Base-by-base conservation (phyloP, 2,329 filamentous ascomycete genomes). In the Claviceps africana region DNA sequence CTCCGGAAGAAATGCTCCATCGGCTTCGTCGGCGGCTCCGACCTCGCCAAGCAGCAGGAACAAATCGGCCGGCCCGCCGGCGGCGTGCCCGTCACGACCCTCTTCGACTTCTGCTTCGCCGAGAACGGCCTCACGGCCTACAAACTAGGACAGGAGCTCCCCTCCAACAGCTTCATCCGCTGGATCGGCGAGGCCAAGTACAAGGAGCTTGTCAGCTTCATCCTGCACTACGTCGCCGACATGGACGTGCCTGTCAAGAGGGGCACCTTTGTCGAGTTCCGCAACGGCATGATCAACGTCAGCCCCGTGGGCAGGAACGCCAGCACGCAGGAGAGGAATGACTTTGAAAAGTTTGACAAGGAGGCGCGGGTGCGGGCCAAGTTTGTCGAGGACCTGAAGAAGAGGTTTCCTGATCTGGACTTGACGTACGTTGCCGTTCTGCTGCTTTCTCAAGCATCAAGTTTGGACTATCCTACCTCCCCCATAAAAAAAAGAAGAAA, bases 51-150 rank as follows among this genome's bases (percentile, higher is more conserved):
- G 76, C 93, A 97, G 72, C 88, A 97, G 71, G 93, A 97, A 71
- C 91, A 97, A 73, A 80, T 97, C 56, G 89, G 89, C 66, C 77
- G 62, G 51, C 66, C 80, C 4, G 67, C 78, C 28, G 72, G 77
- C 28, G 72, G 77, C 47, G 68, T 71, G 30, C 77, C 84, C 60
- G 91, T 97, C 56, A 89, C 83, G 50, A 75, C 81, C 56, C 82
- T 97, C 63, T 98, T 98, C 75, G 93, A 98, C 76, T 98, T 88
- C 74, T 93, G 86, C 79, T 98, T 98, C 74, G 76, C 89, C 54
- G 93, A 98, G 75, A 98, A 98, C 72, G 93, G 93, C 11, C 81
- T 98, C 60, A 94, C 86, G 1, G 93, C 91, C 44, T 95, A 79
- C 77, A 88, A 89, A 64, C 72, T 90, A 63, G 93, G 91, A 62